Evolutionary conservation across 2,329 filamentous ascomycete genomes (phyloP).

Genomic region (Beauveria sp.): DNA sequence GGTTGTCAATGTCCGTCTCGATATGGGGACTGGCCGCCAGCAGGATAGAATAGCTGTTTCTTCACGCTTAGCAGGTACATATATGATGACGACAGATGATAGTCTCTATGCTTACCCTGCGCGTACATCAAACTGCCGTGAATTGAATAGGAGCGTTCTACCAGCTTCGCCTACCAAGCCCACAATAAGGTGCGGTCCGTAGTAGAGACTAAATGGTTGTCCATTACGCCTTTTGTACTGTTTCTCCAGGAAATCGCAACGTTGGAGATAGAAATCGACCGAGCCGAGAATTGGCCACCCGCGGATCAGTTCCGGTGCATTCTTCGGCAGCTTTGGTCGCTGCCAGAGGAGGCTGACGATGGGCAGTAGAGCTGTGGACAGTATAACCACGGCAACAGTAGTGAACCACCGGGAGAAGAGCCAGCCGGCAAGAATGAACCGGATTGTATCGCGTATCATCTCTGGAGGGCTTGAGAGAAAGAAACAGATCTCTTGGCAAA

Average conservation of each 20-base stretch:
- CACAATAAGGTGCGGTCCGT: constrained; percentile 36
- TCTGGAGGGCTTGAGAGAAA: no score
- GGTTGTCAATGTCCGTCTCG: constrained; percentile 15
- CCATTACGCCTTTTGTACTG: constrained; percentile 22
- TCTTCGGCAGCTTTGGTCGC: constrained; percentile 18
- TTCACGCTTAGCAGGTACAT: background rate
- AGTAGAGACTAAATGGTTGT: constrained; percentile 42
- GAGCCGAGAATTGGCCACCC: constrained; percentile 36
- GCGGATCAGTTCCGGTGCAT: constrained; percentile 19
- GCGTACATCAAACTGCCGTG: constrained; percentile 32
- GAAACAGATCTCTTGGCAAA: no score
- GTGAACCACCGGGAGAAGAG: constrained; percentile 17
- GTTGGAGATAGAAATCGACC: constrained; percentile 36
- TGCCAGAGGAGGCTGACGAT: constrained; percentile 19
- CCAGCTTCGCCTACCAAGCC: constrained; percentile 34
- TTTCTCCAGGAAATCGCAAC: constrained; percentile 35
- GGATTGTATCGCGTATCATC: no score
- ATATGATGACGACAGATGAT: background rate
- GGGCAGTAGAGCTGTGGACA: constrained; percentile 18
- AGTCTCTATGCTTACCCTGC: constrained; percentile 28
- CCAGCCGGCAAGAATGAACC: background rate
- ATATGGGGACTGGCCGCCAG: constrained; percentile 23
- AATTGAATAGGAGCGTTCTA: constrained; percentile 37
- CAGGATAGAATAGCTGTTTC: constrained; percentile 21
- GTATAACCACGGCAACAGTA: constrained; percentile 23